Conservation (phyloP, 2,329 filamentous ascomycete genomes). For the Falciphora oryzae region DNA sequence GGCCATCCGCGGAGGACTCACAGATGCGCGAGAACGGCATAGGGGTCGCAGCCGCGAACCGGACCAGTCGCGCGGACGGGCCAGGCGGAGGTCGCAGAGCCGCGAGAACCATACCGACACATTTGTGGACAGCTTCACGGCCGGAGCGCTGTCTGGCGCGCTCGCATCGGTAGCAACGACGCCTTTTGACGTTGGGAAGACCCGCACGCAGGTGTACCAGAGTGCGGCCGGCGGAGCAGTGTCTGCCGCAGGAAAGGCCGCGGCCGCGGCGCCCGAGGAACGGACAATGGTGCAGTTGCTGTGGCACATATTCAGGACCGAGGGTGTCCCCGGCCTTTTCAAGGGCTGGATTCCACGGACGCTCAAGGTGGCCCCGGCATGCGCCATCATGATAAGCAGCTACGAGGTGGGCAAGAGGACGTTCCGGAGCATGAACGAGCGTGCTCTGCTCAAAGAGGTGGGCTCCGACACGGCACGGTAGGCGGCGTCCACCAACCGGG, state of each 20-base stretch:
- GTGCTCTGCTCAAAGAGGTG: constrained; percentile 23
- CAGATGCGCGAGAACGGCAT: constrained; percentile 56
- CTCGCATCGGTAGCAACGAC: constrained; percentile 85
- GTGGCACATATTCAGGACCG: constrained; percentile 84
- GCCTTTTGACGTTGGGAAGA: constrained; percentile 97
- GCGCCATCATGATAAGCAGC: constrained; percentile 98
- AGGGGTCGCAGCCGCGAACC: constrained; percentile 34
- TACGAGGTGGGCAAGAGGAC: constrained; percentile 94
- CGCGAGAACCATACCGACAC: constrained; percentile 68
- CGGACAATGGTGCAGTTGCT: constrained; percentile 74
- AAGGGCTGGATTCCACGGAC: constrained; percentile 87
- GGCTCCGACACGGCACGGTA: neutral
- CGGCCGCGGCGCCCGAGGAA: constrained; percentile 61
- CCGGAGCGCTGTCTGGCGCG: constrained; percentile 76
- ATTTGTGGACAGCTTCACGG: constrained; percentile 82
- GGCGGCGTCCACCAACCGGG: neutral
- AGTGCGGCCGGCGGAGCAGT: constrained; percentile 37
- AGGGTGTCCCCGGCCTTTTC: constrained; percentile 78
- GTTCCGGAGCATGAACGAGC: constrained; percentile 68
- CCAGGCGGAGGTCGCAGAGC: constrained; percentile 52
- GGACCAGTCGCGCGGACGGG: constrained; percentile 32
- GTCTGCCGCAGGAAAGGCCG: constrained; percentile 13
- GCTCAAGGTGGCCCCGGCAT: constrained; percentile 90
- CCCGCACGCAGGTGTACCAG: constrained; percentile 77
- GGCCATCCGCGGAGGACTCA: constrained; percentile 65